Evolutionary conservation across 2,329 filamentous ascomycete species (phyloP).

Genomic region (Exophiala calicioides): DNA sequence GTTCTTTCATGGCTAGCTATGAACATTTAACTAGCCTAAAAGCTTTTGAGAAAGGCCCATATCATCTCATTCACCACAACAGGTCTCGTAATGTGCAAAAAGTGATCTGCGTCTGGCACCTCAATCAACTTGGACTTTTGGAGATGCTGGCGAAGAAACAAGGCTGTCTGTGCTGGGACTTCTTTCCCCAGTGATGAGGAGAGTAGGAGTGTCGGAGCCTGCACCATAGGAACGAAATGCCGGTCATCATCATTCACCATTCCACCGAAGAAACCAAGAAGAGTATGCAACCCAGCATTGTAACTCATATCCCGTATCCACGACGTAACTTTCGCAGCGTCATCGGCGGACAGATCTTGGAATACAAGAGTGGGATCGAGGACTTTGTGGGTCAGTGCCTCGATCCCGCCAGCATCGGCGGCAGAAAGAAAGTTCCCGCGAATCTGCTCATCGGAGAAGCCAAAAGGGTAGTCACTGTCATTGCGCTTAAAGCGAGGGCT

Average conservation of each 20-base stretch:
- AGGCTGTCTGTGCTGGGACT: neutral
- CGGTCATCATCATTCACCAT: neutral
- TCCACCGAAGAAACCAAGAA: neutral
- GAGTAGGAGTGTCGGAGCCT: neutral
- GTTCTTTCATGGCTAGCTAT: no score
- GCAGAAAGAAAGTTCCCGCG: neutral
- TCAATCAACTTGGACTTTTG: neutral
- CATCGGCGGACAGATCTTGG: neutral
- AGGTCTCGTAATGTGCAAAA: neutral
- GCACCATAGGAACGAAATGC: neutral
- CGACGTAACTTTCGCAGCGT: neutral
- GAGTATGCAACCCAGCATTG: slow-evolving; percentile 1
- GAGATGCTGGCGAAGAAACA: neutral
- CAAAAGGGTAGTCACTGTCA: neutral
- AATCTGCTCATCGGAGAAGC: neutral
- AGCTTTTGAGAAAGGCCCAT: no score
- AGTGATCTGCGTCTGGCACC: slow-evolving; percentile 1
- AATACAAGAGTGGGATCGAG: neutral
- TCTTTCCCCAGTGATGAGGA: slow-evolving; percentile 1
- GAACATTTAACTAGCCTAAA: no score
- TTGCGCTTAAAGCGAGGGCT: neutral
- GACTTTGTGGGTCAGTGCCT: neutral
- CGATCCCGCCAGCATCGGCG: neutral
- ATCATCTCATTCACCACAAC: neutral
- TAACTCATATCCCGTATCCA: neutral